Evolutionary conservation across 306 rosid genomes (phyloP).

Genomic region (Acacia confusa): DNA sequence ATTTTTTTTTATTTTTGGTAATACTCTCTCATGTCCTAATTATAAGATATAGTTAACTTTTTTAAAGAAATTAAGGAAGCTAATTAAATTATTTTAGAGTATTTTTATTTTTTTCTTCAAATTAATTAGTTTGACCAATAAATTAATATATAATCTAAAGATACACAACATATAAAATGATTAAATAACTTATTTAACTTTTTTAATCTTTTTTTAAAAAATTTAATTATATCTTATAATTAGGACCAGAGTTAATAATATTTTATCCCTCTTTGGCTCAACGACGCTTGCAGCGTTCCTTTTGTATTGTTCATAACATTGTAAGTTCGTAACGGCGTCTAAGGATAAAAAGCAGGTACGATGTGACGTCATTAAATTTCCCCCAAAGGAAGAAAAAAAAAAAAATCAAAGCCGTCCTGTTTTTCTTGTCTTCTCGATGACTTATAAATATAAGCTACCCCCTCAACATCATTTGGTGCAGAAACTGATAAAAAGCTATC

Average conservation of each 20-base stretch:
- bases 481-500: slow-evolving; percentile 20
- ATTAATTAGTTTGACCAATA: no score
- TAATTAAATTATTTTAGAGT: no score
- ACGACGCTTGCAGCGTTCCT: slow-evolving; percentile 15
- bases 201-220: no score
- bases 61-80: no score
- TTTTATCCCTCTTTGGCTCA: not conserved
- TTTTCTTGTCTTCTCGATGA: slow-evolving; percentile 7
- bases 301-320: not conserved
- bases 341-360: slow-evolving; percentile 6
- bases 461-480: slow-evolving; percentile 29
- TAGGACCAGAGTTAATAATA: no score
- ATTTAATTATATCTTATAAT: no score
- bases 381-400: not conserved
- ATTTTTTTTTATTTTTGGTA: not conserved
- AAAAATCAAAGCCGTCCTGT: not conserved
- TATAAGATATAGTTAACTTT: no score
- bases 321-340: slow-evolving; percentile 5
- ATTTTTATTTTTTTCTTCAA: no score
- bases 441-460: slow-evolving; percentile 35
- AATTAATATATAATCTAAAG: no score
- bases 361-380: slow-evolving; percentile 33
- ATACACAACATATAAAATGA: no score
- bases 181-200: no score
- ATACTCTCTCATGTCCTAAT: no score